A percentile compares a stretch with the other conserved stretches of the same genome.
Conservation (phyloP, 331 rosid genomes). For the Quercus phellos region DNA sequence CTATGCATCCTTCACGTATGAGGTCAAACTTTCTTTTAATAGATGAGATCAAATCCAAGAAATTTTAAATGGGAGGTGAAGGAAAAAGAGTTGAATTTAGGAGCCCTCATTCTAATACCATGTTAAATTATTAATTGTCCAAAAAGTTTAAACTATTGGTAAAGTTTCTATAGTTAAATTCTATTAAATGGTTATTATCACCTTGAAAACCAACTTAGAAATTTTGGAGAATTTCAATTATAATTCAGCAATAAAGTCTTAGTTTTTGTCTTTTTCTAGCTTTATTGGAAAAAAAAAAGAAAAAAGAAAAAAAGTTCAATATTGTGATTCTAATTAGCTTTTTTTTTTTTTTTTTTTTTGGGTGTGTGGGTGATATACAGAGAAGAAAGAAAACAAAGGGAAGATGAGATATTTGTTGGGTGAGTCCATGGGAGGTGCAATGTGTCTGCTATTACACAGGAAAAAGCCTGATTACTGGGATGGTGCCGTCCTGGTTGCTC, state of each 20-base stretch:
- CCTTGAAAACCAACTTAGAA: too few relatives aligned
- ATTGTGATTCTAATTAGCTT: neutral
- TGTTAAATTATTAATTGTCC: too few relatives aligned
- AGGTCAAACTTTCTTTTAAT: rapidly evolving
- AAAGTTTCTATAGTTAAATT: rapidly evolving
- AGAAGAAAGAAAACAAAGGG: constrained; percentile 45
- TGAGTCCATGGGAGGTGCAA: constrained; percentile 98
- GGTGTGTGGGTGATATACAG: constrained; percentile 16
- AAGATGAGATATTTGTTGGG: constrained; percentile 73
- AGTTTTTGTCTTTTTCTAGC: neutral
- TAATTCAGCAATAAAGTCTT: too few relatives aligned
- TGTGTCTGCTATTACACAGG: constrained; percentile 60
- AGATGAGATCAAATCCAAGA: rapidly evolving
- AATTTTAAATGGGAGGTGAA: rapidly evolving
- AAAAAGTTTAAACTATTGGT: too few relatives aligned
- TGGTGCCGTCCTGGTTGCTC: constrained; percentile 87
- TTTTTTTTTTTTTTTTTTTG: too few relatives aligned
- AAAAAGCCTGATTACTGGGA: constrained; percentile 70
- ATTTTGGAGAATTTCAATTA: too few relatives aligned
- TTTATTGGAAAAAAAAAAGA: neutral
- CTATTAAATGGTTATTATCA: too few relatives aligned
- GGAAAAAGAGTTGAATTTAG: rapidly evolving
- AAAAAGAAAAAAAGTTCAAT: too few relatives aligned
- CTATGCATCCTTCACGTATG: rapidly evolving
- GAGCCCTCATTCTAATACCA: rapidly evolving